Evolutionary conservation across 2,329 filamentous ascomycete genomes (phyloP), one percentile per base, ranked within the genome.

Genomic region (Dactylellina sp.): DNA sequence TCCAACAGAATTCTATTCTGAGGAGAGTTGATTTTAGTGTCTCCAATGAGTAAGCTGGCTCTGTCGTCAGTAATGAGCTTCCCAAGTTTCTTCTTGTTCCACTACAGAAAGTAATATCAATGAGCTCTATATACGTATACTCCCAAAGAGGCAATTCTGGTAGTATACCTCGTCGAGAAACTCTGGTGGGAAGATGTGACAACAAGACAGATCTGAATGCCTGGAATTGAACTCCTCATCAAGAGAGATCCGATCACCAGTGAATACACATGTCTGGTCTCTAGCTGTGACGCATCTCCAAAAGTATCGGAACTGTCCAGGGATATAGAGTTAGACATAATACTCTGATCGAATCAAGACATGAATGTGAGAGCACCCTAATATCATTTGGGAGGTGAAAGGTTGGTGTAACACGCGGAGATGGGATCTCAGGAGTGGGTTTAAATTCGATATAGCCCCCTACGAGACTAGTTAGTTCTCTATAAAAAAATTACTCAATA

Each of bases 1-100:
- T 66, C 44, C 12, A 66, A 18, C 18, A 66, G 37, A 25, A 66
- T 59, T 28, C 62, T 39, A 50, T 66, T 66, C 35, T 66, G 62
- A 39, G 47, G 46, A 40, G 62, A 66, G 20, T 56, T 59, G 52
- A 66, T 44, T 16, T 52, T 57, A 32, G 55, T 56, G 16, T 66
- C 49, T 14, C 62, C 62, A 35, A 66, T 59, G 24, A 66, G 35
- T 22, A 42, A 14, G 12, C 35, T 22, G 3, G 24, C 46, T 20
- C 53, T 50, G 9, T 42, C 44, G 44, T 66, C 62, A 11, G 42
- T 32, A 11, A 66, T 20, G 22, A 46, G 25, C 20, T 28, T 42
- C 20, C 25, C 42, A 25, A 22, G 50, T n/a, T 44, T 44, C 16
- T 35, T 59, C 7, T 22, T 25, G 22, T 59, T 42, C 62, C 62